Evolutionary conservation across 352 stramenopile genomes (phyloP), one percentile per base, ranked within the genome.

Genomic region (Phytophthora citrophthora): DNA sequence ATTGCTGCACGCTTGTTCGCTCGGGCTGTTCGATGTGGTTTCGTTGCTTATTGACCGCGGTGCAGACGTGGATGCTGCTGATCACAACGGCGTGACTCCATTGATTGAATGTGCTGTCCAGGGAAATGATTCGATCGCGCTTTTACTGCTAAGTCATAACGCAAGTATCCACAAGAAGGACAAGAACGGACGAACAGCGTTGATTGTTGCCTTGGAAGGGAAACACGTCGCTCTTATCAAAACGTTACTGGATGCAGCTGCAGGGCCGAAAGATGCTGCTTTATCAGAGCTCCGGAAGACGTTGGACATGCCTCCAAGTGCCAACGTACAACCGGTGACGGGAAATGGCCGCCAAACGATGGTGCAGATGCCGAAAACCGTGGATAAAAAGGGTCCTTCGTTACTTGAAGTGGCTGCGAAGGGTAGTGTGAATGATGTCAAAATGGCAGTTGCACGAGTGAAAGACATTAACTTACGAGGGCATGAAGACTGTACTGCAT

Each of bases 151-250:
- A 24, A 26, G 39, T 5, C 39, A 45, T 24, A 45, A 24, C 10
- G 39, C 15, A 24, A 45, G 20, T 8, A 26, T 27, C 16, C 16
- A 45, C 39, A 45, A 45, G 39, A 24, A 45, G 20, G 39, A 45
- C 39, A 45, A 45, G n/a, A 45, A 24, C 39, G 39, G 39, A 45
- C 39, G 39, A 16, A 45, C 39, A 26, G 39, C n/a, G 39, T 26
- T 45, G 39, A 45, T 20, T 13, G 39, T 24, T 15, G 39, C 39
- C 20, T 9, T 45, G 9, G 39, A 45, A 45, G 39, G 16, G 10
- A 45, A 45, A 26, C 39, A 10, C 5, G 39, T 26, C 6, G 39
- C 39, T 15, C 16, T 45, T 5, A 24, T 45, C 3, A 45, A 45
- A 12, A 45, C 39, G 7, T 26, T 45, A 24, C 39, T 45, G n/a